phyloP scores from a whole-genome alignment of 2,329 filamentous ascomycete genomes.

The Pseudogymnoascus sp. region DNA sequence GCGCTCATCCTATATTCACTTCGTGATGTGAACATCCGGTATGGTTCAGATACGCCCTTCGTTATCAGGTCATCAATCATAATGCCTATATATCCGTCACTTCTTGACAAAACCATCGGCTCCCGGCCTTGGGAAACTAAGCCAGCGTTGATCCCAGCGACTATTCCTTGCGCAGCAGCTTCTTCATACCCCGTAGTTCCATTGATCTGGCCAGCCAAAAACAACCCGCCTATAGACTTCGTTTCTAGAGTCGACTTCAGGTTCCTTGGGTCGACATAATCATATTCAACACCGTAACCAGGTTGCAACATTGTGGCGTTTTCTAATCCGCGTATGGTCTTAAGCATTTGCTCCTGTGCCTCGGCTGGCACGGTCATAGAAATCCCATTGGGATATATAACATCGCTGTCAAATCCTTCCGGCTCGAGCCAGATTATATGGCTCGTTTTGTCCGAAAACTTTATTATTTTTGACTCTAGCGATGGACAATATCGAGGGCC shows the following conservation, averaged over 20 bases:
- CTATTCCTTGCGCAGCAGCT: constrained; percentile 83
- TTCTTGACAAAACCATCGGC: constrained; percentile 62
- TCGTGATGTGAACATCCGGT: constrained; percentile 95
- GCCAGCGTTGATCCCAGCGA: constrained; percentile 91
- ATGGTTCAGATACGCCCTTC: constrained; percentile 93
- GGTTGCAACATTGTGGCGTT: constrained; percentile 86
- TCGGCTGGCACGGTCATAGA: constrained; percentile 93
- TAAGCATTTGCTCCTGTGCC: constrained; percentile 76
- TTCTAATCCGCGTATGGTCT: constrained; percentile 80
- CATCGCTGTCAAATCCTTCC: constrained; percentile 81
- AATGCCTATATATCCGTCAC: constrained; percentile 93
- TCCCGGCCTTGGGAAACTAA: constrained; percentile 60
- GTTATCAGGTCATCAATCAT: constrained; percentile 98
- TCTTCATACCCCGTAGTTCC: constrained; percentile 98
- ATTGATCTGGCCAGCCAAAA: constrained; percentile 93
- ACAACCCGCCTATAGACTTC: constrained; percentile 81
- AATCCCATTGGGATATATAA: constrained; percentile 93
- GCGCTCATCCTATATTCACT: constrained; percentile 93
- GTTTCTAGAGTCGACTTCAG: constrained; percentile 87
- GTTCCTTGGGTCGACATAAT: constrained; percentile 91
- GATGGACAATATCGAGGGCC: constrained; percentile 94
- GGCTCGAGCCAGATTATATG: constrained; percentile 97
- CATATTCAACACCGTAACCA: constrained; percentile 96
- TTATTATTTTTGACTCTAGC: constrained; percentile 85
- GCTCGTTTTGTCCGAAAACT: constrained; percentile 68